Conservation (phyloP, 176 grass and related monocot species). For the Phoenix roebelenii region DNA sequence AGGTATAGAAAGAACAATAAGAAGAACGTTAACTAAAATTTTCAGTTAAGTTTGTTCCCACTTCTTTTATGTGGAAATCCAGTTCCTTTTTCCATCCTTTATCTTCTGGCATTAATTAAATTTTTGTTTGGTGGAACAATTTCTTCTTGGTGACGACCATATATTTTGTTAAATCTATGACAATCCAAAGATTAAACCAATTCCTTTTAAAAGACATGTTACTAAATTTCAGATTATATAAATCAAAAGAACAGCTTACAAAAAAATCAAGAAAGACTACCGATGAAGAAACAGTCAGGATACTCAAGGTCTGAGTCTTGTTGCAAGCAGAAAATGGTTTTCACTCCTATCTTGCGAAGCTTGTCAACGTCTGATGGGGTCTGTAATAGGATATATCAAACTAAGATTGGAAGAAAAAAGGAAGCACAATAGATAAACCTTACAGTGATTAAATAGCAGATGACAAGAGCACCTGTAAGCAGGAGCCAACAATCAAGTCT, state of each 20-base stretch:
- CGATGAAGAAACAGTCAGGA: conserved; percentile 19
- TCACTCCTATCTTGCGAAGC: conserved; percentile 77
- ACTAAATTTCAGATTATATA: too few species aligned
- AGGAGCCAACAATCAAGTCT: conserved; percentile 92
- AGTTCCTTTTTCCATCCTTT: too few species aligned
- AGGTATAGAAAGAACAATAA: too few species aligned
- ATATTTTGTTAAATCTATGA: too few species aligned
- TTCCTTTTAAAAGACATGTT: too few species aligned
- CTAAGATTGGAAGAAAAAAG: conserved; percentile 16
- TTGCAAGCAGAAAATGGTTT: conserved; percentile 96
- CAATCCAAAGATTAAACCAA: too few species aligned
- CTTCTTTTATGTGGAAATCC: too few species aligned
- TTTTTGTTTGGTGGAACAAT: too few species aligned
- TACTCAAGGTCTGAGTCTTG: conserved; percentile 93
- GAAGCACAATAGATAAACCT: not conserved
- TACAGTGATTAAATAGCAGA: not conserved
- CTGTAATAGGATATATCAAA: conserved; percentile 36
- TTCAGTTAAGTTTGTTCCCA: too few species aligned
- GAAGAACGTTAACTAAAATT: too few species aligned
- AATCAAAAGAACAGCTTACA: not conserved
- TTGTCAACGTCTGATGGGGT: conserved; percentile 79
- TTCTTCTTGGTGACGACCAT: too few species aligned
- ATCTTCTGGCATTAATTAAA: too few species aligned
- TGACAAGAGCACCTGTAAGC: conserved; percentile 66
- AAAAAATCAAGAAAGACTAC: conserved; percentile 2